A percentile compares a stretch with the other conserved stretches of the same genome.
phyloP scores from a whole-genome alignment of 768 basidiomycete genomes.

The Rhizopogon sp. region DNA sequence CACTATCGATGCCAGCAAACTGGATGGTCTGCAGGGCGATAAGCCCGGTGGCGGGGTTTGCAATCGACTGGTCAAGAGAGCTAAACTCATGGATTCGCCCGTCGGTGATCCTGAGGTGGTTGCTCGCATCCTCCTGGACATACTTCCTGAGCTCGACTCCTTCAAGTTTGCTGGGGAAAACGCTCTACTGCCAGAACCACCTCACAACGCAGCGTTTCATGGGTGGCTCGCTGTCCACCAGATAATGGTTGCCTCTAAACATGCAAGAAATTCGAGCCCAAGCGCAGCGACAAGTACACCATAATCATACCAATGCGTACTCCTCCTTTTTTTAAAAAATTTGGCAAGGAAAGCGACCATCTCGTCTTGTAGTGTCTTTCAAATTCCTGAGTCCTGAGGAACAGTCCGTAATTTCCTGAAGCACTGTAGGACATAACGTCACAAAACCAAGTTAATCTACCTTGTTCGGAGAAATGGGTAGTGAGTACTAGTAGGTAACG shows the following conservation, averaged over 20 bases:
- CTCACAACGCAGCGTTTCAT: neutral
- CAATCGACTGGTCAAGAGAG: neutral
- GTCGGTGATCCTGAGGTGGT: neutral
- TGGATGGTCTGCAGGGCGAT: neutral
- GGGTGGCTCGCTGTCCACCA: neutral
- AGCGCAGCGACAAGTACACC: too few species aligned
- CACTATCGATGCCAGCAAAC: neutral
- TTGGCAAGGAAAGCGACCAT: too few species aligned
- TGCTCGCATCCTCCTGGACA: neutral
- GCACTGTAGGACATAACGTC: too few species aligned
- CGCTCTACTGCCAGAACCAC: neutral
- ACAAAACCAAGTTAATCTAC: too few species aligned
- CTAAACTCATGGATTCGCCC: neutral
- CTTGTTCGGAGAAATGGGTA: too few species aligned
- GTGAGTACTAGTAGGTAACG: too few species aligned
- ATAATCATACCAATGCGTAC: too few species aligned
- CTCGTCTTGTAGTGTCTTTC: too few species aligned
- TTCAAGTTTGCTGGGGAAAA: neutral
- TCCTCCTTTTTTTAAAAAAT: too few species aligned
- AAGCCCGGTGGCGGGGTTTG: neutral
- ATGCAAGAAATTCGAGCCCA: too few species aligned
- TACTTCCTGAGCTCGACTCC: slow-evolving; percentile 1
- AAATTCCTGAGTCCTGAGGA: too few species aligned
- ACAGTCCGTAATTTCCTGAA: too few species aligned
- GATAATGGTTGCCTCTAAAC: neutral